Evolutionary conservation across 495 filamentous ascomycete genomes (phyloP), one percentile per base, ranked within the genome.

Genomic region (Lineolata rhizophorae): DNA sequence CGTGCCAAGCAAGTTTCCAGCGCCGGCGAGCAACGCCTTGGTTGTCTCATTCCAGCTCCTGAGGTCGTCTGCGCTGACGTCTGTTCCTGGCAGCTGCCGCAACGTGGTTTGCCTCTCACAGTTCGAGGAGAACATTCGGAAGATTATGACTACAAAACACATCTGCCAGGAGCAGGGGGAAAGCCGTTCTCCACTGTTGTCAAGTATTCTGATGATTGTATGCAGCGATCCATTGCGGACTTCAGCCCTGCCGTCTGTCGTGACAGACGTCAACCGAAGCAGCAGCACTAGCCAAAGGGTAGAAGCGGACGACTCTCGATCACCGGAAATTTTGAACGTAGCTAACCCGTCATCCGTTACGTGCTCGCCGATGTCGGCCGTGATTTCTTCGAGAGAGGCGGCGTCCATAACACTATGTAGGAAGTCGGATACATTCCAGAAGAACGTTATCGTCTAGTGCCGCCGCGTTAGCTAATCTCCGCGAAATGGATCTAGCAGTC

Each of bases 381-480:
- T 46, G 29, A 55, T 38, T 8, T 39, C 47, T 29, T 67, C 56
- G 22, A 72, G 47, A 0, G 58, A 64, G 10, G 40, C 32, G 13
- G 40, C 36, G 12, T 56, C 54, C 27, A 56, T 65, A 17, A 56
- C 53, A 25, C 46, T 51, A 30, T 60, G 61, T 20, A 95, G 62
- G 38, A 79, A 90, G 48, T 93, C 84, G 2, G 87, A 92, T 9
- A 91, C 65, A 38, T 81, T 82, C 76, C 82, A 92, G 53, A 91
- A 92, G 45, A 90, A 90, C 0, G 85, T 91, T 8, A 87, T 75
- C 1, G 81, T 84, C 66, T 75, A 20, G 14, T 14, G 29, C 14
- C 27, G 4, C 13, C 17, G 10, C 13, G 34, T 10, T 30, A 16
- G 5, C 27, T 18, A 22, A 10, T 33, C 30, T n/a, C n/a, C n/a